phyloP scores from a whole-genome alignment of 2,329 filamentous ascomycete genomes.

The Fusarium staphyleae region DNA sequence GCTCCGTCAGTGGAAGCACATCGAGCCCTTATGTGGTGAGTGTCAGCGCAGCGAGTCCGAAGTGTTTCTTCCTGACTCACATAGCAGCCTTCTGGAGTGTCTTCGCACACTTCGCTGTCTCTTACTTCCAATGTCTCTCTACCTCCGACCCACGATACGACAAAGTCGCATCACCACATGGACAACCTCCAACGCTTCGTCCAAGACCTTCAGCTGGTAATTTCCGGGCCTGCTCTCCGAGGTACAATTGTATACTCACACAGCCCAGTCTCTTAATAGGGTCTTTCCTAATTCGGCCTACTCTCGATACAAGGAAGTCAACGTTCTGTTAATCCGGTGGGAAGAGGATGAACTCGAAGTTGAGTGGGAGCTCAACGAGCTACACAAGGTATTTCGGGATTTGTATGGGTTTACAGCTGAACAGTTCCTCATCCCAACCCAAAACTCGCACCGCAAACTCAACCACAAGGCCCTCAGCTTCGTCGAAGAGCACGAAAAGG shows the following conservation, averaged over 20 bases:
- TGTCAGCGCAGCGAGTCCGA: neutral
- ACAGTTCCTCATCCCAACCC: slow-evolving; percentile 36
- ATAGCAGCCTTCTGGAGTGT: slow-evolving; percentile 39
- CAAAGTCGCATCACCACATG: slow-evolving; percentile 40
- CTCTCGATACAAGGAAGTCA: slow-evolving; percentile 38
- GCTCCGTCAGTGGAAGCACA: slow-evolving; percentile 34
- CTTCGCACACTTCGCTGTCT: slow-evolving; percentile 38
- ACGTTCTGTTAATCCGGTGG: slow-evolving; percentile 39
- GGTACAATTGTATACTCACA: slow-evolving; percentile 13
- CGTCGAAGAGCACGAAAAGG: slow-evolving; percentile 39
- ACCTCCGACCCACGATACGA: slow-evolving; percentile 38
- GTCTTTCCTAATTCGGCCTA: slow-evolving; percentile 40
- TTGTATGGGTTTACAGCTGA: slow-evolving; percentile 35
- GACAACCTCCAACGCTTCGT: slow-evolving; percentile 33
- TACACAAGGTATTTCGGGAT: slow-evolving; percentile 30
- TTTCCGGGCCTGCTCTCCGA: neutral
- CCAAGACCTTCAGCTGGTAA: slow-evolving; percentile 35
- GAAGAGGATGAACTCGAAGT: slow-evolving; percentile 41
- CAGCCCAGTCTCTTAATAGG: slow-evolving; percentile 31
- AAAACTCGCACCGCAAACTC: slow-evolving; percentile 38
- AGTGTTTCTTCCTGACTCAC: slow-evolving; percentile 15
- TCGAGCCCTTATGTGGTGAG: slow-evolving; percentile 40
- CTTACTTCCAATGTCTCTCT: slow-evolving; percentile 33
- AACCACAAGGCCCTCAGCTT: slow-evolving; percentile 36
- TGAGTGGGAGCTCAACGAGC: slow-evolving; percentile 35